A percentile compares a stretch with the other conserved stretches of the same genome.
Conservation (phyloP, 441 rosid species). For the Francoa sonchifolia region DNA sequence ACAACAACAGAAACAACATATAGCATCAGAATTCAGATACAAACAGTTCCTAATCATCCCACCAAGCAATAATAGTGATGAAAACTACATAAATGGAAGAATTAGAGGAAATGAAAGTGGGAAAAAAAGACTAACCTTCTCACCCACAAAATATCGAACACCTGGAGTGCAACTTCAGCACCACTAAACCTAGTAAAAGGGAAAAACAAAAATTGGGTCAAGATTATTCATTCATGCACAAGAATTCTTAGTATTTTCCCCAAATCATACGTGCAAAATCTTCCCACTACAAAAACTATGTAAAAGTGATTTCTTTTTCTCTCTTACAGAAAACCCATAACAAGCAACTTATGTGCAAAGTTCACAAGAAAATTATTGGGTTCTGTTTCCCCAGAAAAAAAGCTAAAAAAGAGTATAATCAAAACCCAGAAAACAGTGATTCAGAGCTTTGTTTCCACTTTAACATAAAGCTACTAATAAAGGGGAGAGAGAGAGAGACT, state of each 20-base stretch:
- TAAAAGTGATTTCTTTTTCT: slow-evolving; percentile 11
- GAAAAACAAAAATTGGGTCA: slow-evolving; percentile 6
- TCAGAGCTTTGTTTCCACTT: slow-evolving; percentile 17
- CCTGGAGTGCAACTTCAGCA: slow-evolving; percentile 1
- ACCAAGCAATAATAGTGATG: neutral
- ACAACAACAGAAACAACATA: slow-evolving; percentile 3
- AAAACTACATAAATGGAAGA: neutral
- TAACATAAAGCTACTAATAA: slow-evolving; percentile 19
- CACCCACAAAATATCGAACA: too few species aligned
- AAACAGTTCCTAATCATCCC: neutral
- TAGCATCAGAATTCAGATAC: neutral
- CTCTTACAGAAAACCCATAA: slow-evolving; percentile 22
- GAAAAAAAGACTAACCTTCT: neutral
- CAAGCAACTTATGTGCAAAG: slow-evolving; percentile 21
- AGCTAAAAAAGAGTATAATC: slow-evolving; percentile 23
- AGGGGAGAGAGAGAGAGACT: neutral
- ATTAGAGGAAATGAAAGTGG: neutral
- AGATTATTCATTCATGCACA: slow-evolving; percentile 12
- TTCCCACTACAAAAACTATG: slow-evolving; percentile 12
- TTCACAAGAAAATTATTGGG: slow-evolving; percentile 27
- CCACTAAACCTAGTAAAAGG: slow-evolving; percentile 7
- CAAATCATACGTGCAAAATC: slow-evolving; percentile 13
- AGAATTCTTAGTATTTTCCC: slow-evolving; percentile 15
- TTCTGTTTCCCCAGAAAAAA: slow-evolving; percentile 28
- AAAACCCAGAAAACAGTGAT: slow-evolving; percentile 50